Conservation (phyloP, 208 protist species). For the Novymonas esmeraldas region DNA sequence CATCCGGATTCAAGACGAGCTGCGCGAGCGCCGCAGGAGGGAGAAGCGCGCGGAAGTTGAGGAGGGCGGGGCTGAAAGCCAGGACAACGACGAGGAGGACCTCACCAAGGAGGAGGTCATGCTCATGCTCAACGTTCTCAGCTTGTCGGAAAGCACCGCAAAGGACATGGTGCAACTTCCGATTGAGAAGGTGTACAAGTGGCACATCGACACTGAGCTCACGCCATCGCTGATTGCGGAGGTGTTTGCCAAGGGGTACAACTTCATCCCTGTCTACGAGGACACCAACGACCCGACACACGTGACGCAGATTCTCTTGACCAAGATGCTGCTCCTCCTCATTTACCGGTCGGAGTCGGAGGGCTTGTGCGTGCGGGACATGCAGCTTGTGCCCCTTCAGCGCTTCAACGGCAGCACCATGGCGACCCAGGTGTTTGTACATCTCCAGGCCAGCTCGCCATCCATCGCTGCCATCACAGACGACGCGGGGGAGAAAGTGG, state of each 20-base stretch:
- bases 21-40: conserved; percentile 27
- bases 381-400: conserved; percentile 47
- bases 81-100: conserved; percentile 50
- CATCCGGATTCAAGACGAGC: conserved; percentile 63
- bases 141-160: conserved; percentile 61
- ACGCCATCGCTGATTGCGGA: conserved; percentile 40
- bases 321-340: conserved; percentile 58
- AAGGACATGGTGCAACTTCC: conserved; percentile 44
- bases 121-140: conserved; percentile 74
- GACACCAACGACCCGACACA: conserved; percentile 43
- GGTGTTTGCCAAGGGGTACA: conserved; percentile 55
- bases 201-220: conserved; percentile 51
- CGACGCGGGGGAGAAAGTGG: conserved; percentile 25
- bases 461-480: conserved; percentile 45
- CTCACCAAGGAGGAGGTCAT: conserved; percentile 59
- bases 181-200: conserved; percentile 51
- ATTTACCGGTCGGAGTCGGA: conserved; percentile 52
- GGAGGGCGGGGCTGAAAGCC: conserved; percentile 19
- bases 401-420: conserved; percentile 42
- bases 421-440: conserved; percentile 55
- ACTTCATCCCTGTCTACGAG: conserved; percentile 63
- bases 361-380: conserved; percentile 43
- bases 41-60: conserved; percentile 21
- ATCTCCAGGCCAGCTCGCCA: conserved; percentile 45
- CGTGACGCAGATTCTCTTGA: conserved; percentile 56